Conservation (phyloP, 2,329 filamentous ascomycete genomes). For the Aspergillus sp. region DNA sequence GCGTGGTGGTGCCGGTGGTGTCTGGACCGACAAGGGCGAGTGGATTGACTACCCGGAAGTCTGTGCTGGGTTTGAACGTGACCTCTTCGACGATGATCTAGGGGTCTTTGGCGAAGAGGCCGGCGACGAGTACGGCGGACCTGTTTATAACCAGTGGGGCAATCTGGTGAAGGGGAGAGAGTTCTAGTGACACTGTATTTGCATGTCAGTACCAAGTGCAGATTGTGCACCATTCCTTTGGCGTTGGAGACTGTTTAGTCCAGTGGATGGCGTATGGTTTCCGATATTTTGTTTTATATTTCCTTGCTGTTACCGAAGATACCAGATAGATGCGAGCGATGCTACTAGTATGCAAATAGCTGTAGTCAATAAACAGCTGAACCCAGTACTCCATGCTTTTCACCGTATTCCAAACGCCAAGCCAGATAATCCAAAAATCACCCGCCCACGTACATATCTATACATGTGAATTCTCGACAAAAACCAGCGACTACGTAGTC, state of each 20-base stretch:
- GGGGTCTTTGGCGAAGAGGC: conserved; percentile 47
- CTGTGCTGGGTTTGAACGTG: conserved; percentile 49
- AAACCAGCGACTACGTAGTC: not conserved
- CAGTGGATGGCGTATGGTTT: conserved; percentile 12
- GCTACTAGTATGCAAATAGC: not conserved
- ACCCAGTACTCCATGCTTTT: not conserved
- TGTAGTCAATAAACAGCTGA: conserved; percentile 1
- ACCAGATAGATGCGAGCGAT: conserved; percentile 15
- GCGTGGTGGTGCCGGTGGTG: conserved; percentile 57
- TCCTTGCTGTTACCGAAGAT: conserved; percentile 9
- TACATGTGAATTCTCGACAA: not conserved
- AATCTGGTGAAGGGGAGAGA: conserved; percentile 42
- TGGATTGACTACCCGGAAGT: conserved; percentile 57
- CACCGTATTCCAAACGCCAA: not conserved
- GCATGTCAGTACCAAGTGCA: not conserved
- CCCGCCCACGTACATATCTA: not conserved
- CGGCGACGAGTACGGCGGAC: conserved; percentile 32
- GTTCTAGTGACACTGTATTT: conserved; percentile 3
- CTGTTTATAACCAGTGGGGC: conserved; percentile 46
- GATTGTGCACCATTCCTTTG: conserved; percentile 9
- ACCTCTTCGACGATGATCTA: conserved; percentile 54
- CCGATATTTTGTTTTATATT: not conserved
- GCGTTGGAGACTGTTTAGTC: conserved; percentile 5
- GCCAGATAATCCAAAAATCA: not conserved
- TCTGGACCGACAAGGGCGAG: conserved; percentile 56